phyloP scores from a whole-genome alignment of 768 basidiomycete species.

The Obba rivulosa region DNA sequence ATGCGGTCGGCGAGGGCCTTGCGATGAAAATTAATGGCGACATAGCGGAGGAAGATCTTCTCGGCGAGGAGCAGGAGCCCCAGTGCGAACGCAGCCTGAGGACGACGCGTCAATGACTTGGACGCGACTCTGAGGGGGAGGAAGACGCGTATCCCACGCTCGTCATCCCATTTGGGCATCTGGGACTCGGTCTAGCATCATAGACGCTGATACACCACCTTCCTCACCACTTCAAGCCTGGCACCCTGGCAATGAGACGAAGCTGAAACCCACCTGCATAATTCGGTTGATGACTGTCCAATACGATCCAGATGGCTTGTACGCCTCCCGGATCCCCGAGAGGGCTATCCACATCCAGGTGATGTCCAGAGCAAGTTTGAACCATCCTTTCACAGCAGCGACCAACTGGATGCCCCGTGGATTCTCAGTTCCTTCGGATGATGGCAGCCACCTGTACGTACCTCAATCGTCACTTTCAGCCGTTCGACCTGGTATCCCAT shows the following conservation, averaged over 20 bases:
- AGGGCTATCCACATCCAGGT: slow-evolving; percentile 73
- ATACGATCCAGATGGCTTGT: slow-evolving; percentile 57
- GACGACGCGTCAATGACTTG: not conserved
- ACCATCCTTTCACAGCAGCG: slow-evolving; percentile 64
- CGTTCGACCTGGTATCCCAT: slow-evolving; percentile 61
- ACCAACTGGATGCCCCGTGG: slow-evolving; percentile 40
- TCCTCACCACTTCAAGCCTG: no score
- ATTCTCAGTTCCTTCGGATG: not conserved
- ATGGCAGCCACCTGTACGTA: slow-evolving; percentile 22
- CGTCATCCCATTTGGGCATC: no score
- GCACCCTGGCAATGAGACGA: slow-evolving; percentile 2
- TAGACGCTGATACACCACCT: not conserved
- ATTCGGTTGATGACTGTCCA: slow-evolving; percentile 67
- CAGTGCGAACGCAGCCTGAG: slow-evolving; percentile 41
- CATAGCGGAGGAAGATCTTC: slow-evolving; percentile 63
- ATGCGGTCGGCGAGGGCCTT: slow-evolving; percentile 72
- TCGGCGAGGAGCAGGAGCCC: slow-evolving; percentile 42
- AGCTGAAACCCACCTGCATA: slow-evolving; percentile 48
- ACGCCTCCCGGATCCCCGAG: slow-evolving; percentile 52
- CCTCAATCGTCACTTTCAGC: slow-evolving; percentile 65
- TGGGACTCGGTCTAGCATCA: slow-evolving; percentile 9
- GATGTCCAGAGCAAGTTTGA: slow-evolving; percentile 63
- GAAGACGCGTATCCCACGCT: no score
- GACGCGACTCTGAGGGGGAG: slow-evolving; percentile 32
- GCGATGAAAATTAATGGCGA: slow-evolving; percentile 78